Evolutionary conservation across 2,329 filamentous ascomycete species (phyloP).

Genomic region (Calonectria pseudoturangicola): DNA sequence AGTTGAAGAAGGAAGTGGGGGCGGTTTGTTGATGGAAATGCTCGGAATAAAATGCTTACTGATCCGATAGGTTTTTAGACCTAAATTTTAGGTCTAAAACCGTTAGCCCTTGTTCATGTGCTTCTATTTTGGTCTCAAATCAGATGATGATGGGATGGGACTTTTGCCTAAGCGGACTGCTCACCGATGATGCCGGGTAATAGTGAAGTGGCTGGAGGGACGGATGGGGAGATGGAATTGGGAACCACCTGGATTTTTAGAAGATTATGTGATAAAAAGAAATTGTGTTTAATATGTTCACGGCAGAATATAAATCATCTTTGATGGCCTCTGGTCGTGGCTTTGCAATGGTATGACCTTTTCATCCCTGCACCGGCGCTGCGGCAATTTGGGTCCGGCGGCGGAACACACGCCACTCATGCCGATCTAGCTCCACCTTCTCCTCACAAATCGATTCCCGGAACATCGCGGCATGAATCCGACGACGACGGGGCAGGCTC

Average conservation of each 20-base stretch:
- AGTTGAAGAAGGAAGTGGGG: background rate
- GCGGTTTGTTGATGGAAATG: background rate
- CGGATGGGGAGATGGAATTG: background rate
- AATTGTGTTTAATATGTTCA: background rate
- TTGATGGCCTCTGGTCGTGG: background rate
- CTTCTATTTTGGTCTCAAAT: too few species aligned
- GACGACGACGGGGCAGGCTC: conserved; percentile 28
- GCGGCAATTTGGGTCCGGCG: conserved; percentile 29
- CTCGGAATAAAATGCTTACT: background rate
- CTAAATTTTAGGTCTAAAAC: background rate
- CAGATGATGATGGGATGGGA: background rate
- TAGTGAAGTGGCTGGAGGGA: background rate
- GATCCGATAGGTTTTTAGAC: background rate
- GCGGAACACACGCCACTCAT: conserved; percentile 2
- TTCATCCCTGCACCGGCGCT: conserved; percentile 23
- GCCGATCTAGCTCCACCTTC: conserved; percentile 26
- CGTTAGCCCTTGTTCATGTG: too few species aligned
- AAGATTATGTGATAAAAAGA: background rate
- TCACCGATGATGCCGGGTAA: background rate
- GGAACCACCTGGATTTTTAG: background rate
- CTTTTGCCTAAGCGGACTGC: background rate
- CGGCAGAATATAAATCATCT: background rate
- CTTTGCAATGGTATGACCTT: background rate
- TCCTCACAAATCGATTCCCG: conserved; percentile 29
- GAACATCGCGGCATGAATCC: conserved; percentile 30